Base-by-base conservation (phyloP, 2,329 filamentous ascomycete genomes). In the Cephalotrichum gorgonifer region DNA sequence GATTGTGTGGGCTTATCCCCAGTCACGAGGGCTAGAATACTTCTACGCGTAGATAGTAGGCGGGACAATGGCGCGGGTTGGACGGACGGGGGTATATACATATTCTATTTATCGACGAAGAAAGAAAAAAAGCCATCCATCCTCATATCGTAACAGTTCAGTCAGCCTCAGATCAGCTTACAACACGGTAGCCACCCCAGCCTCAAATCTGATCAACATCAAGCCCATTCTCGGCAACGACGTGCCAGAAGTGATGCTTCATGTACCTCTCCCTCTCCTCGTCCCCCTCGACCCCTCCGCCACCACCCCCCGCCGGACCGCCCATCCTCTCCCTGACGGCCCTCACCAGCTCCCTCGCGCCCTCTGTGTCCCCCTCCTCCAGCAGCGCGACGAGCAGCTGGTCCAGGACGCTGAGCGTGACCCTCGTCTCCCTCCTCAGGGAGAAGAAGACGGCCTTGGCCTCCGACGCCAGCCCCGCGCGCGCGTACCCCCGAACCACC, bases 401-500 rank as follows among this genome's bases (percentile, higher is more conserved):
- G 38, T 48, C 46, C 35, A 48, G 46, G 25, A 48, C 46, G 11
- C 46, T 20, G 23, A 75, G 62, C 22, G 67, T 65, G n/a, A 54
- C 44, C 12, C 44, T 44, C 12, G 74, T 67, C 15, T 65, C 62
- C 4, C 66, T 64, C 25, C 70, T 64, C 27, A 78, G 64, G 52
- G 68, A 64, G 46, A 70, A 62, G 54, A 78, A 76, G 35, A 78
- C 64, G 44, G 58, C 59, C 56, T 78, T 65, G 2, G 79, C 78
- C 28, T 63, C 68, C 30, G 61, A 61, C 0, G 72, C 64, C 51
- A 82, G 72, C 43, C 76, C 75, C 9, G 68, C 63, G 12, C 63
- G 55, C 7, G 83, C 77, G 60, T 84, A 87, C 1, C 83, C 84
- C 58, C 80, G 77, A 54, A 89, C 75, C 52, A 85, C 71, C 48